Percentiles rank a stretch among this genome's conserved stretches.
Evolutionary conservation across 352 stramenopile genomes (phyloP).

Genomic region (Globisporangium parvum): DNA sequence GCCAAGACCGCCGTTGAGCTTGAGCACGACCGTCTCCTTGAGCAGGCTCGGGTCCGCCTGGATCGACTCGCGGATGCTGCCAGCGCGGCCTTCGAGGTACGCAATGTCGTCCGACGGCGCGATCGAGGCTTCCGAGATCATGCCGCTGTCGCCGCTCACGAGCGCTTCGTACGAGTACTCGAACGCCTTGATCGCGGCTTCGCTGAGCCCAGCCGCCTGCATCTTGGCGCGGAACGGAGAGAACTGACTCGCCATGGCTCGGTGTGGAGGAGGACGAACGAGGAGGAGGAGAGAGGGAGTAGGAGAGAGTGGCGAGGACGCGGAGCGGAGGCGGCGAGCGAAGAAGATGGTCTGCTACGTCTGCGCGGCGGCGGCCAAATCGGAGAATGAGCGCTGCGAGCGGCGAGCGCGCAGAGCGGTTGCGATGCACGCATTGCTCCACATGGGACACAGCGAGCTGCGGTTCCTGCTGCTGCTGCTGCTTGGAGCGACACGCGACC

Average conservation of each 20-base stretch:
- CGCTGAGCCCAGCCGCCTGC: constrained; percentile 91
- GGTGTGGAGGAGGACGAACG: constrained; percentile 1
- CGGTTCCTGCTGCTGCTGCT: neutral
- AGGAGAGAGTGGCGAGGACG: neutral
- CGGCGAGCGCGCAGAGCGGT: too few species aligned
- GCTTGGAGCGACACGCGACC: neutral
- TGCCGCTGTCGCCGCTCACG: constrained; percentile 91
- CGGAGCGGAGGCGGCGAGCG: constrained; percentile 1
- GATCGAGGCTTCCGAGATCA: constrained; percentile 96
- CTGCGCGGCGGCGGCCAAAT: constrained; percentile 9
- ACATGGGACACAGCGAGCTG: too few species aligned
- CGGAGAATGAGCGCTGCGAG: constrained; percentile 8
- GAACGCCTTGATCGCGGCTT: constrained; percentile 96
- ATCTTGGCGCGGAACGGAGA: constrained; percentile 94
- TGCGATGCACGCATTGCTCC: too few species aligned
- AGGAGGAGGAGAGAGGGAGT: constrained; percentile 2
- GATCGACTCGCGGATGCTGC: constrained; percentile 69
- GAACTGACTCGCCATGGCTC: constrained; percentile 52
- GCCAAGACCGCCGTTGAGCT: constrained; percentile 82
- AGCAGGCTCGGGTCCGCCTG: constrained; percentile 63
- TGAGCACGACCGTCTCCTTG: constrained; percentile 85
- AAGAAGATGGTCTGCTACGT: constrained; percentile 10
- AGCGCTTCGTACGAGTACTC: constrained; percentile 97
- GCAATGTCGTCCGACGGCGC: constrained; percentile 68
- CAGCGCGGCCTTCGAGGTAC: constrained; percentile 76